Percentiles rank a stretch among this genome's conserved stretches.
Evolutionary conservation across 2,329 filamentous ascomycete species (phyloP).

Genomic region (Trichoderma breve): DNA sequence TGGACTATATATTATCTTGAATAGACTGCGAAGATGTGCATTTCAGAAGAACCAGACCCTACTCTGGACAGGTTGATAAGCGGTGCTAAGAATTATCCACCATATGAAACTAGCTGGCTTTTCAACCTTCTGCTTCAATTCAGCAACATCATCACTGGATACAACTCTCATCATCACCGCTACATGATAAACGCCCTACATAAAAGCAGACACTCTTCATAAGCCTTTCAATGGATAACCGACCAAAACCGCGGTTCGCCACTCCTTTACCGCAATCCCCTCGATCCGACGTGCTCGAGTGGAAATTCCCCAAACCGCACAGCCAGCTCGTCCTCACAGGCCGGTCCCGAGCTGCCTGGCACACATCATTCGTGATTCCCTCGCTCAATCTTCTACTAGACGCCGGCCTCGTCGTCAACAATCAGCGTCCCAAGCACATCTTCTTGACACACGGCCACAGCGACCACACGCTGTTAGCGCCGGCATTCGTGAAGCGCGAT

Average conservation of each 20-base stretch:
- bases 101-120: not conserved
- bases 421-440: conserved; percentile 46
- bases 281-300: conserved; percentile 46
- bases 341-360: conserved; percentile 49
- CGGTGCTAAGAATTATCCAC: not conserved
- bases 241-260: conserved; percentile 35
- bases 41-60: not conserved
- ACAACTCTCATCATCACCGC: not conserved
- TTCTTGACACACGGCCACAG: conserved; percentile 51
- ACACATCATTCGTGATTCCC: conserved; percentile 51
- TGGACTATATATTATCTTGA: not conserved
- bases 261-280: conserved; percentile 44
- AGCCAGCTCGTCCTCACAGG: conserved; percentile 44
- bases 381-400: conserved; percentile 51
- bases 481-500: conserved; percentile 44
- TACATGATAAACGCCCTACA: not conserved
- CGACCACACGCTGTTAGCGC: conserved; percentile 45
- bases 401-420: conserved; percentile 47
- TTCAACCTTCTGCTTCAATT: not conserved
- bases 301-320: conserved; percentile 45
- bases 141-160: not conserved
- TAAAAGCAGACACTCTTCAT: not conserved
- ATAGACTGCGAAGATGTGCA: not conserved
- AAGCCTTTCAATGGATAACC: not conserved
- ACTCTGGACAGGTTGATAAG: no score